Conservation (phyloP, 495 filamentous ascomycete species). For the Aspergillus mulundensis region DNA sequence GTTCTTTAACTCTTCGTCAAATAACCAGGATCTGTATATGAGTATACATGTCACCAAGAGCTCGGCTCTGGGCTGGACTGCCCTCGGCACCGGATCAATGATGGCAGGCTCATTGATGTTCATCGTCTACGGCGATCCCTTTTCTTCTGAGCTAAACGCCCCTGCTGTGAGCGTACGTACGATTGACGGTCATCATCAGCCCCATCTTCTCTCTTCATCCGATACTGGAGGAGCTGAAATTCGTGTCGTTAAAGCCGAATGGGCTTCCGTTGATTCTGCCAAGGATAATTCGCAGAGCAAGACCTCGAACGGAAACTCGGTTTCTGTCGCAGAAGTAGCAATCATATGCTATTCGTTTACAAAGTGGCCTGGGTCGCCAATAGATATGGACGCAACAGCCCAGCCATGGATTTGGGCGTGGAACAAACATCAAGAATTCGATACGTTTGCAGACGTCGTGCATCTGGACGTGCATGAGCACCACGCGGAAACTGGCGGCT, state of each 20-base stretch:
- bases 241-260: conserved; percentile 2
- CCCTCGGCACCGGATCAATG: conserved; percentile 8
- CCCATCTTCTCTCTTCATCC: not conserved
- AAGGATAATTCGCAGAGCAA: not conserved
- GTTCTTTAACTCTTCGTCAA: conserved; percentile 7
- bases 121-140: conserved; percentile 11
- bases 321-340: not conserved
- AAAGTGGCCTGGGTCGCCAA: conserved; percentile 1
- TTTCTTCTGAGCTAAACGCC: not conserved
- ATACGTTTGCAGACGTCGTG: not conserved
- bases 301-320: not conserved
- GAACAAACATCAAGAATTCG: conserved; percentile 7
- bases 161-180: conserved; percentile 11
- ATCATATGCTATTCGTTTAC: conserved; percentile 8
- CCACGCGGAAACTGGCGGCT: not conserved
- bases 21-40: conserved; percentile 7
- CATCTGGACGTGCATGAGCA: not conserved
- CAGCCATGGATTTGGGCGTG: conserved; percentile 15
- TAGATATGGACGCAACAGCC: not conserved
- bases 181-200: conserved; percentile 7
- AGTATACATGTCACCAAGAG: conserved; percentile 8
- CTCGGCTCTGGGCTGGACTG: conserved; percentile 11
- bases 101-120: conserved; percentile 14
- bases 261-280: not conserved
- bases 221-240: conserved; percentile 1